A percentile compares a stretch with the other conserved stretches of the same genome.
These are phyloP conservation scores for Candida boleticola DNA, from an alignment of 805 yeast genomes.

Conservation along the genomic window DNA sequence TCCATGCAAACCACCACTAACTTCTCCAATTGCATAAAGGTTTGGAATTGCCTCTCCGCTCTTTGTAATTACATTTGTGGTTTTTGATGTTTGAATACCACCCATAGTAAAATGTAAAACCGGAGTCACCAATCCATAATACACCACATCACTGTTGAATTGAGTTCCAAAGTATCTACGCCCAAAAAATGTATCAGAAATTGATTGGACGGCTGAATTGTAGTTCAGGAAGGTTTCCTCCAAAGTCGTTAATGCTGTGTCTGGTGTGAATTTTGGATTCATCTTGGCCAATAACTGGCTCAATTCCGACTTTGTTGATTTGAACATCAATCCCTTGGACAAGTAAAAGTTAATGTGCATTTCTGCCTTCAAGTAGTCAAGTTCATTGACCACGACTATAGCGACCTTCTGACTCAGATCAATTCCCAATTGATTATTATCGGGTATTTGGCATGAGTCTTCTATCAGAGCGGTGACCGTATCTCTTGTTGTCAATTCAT, in stretches of 20 bases:
- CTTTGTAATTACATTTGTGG: constrained; percentile 18
- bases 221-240: constrained; percentile 10
- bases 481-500: constrained; percentile 56
- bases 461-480: constrained; percentile 45
- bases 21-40: constrained; percentile 64
- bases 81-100: constrained; percentile 20
- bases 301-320: constrained; percentile 21
- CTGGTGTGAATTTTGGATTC: constrained; percentile 11
- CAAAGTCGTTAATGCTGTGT: constrained; percentile 12
- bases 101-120: constrained; percentile 43
- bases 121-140: constrained; percentile 55
- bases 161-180: constrained; percentile 29
- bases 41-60: constrained; percentile 37
- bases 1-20: constrained; percentile 70
- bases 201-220: constrained; percentile 6
- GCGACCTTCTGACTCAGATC: constrained; percentile 14
- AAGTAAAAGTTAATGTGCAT: constrained; percentile 52
- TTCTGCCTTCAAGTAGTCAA: constrained; percentile 43
- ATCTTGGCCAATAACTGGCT: constrained; percentile 10
- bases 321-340: constrained; percentile 22
- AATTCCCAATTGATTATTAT: constrained; percentile 7
- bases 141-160: constrained; percentile 21
- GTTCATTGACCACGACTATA: constrained; percentile 36
- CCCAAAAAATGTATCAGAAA: constrained; percentile 18
- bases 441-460: constrained; percentile 16